Evolutionary conservation across 257 asterid species (phyloP), one percentile per base, ranked within the genome.

Genomic region (Solanum peruvianum): DNA sequence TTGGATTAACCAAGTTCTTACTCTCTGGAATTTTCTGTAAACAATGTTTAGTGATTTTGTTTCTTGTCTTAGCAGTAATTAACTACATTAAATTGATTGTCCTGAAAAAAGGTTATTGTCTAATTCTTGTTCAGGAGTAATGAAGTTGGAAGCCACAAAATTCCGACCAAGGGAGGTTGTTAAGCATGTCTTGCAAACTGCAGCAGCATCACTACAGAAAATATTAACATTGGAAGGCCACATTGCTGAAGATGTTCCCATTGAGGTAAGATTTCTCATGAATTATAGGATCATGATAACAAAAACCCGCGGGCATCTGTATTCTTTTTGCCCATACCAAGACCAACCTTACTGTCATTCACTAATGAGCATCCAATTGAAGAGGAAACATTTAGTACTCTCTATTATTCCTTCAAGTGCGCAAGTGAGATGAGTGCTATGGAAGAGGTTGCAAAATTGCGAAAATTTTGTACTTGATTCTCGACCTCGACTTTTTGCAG

Each of bases 81-180:
- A 49, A 29, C 27, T 47, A 31, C 42, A 70, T 29, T 87, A 69
- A 77, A 6, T 49, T 41, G 49, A 31, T 73, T 56, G 7, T 73
- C 39, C 69, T 80, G 66, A 45, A 84, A 41, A 42, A 41, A 64
- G 27, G 21, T 39, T 39, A 23, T 9, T 83, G 84, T 58, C 21
- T 70, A 71, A 37, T 21, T 14, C 70, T 64, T n/a, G 52, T 56
- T 78, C 86, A 96, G 99, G 99, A 87, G 98, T 94, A 81, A 96
- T 96, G 99, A 96, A 90, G 89, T 69, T 96, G 92, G 99, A 96
- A 89, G 99, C 96, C 27, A 89, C 99, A 49, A 96, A 96, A 91
- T 96, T 96, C 89, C 91, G 99, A 82, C 98, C 99, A 3, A 90
- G 99, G 88, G 99, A 96, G 91, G 99, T 96, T 12, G 96, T 96